Conservation (phyloP, 2,329 filamentous ascomycete species). For the Metarhizium album region DNA sequence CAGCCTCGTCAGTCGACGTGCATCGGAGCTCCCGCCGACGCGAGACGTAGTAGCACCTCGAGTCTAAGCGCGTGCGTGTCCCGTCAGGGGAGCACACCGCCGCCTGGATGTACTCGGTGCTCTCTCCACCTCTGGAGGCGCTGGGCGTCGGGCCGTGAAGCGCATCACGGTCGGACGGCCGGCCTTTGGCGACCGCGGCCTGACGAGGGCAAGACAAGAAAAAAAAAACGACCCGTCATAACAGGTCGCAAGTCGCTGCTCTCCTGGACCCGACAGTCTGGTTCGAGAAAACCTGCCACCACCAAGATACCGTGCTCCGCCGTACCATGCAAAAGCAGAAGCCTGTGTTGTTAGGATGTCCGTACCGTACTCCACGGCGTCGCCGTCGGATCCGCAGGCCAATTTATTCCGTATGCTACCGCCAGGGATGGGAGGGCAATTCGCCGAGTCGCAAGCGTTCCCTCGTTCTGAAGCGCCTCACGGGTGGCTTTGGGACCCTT, state of each 20-base stretch:
- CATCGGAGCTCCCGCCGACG: neutral
- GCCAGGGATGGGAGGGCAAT: too few species aligned
- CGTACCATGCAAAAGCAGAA: neutral
- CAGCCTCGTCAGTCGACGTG: neutral
- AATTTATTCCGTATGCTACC: too few species aligned
- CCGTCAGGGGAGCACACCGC: neutral
- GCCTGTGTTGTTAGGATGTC: too few species aligned
- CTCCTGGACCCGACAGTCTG: constrained; percentile 8
- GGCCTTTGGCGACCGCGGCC: too few species aligned
- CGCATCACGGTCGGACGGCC: too few species aligned
- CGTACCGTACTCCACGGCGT: too few species aligned
- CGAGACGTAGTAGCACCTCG: too few species aligned
- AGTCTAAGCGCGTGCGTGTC: neutral
- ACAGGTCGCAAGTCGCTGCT: too few species aligned
- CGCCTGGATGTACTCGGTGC: too few species aligned
- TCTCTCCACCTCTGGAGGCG: too few species aligned
- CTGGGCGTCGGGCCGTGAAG: too few species aligned
- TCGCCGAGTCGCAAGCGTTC: neutral
- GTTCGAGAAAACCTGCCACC: constrained; percentile 1
- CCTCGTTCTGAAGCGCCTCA: neutral
- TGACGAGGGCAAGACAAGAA: too few species aligned
- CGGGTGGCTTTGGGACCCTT: neutral
- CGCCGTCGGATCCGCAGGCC: neutral
- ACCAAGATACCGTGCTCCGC: constrained; percentile 1
- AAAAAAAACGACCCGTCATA: constrained; percentile 4